phyloP scores from a whole-genome alignment of 805 yeast genomes.

The Wickerhamiella kurtzmanii region DNA sequence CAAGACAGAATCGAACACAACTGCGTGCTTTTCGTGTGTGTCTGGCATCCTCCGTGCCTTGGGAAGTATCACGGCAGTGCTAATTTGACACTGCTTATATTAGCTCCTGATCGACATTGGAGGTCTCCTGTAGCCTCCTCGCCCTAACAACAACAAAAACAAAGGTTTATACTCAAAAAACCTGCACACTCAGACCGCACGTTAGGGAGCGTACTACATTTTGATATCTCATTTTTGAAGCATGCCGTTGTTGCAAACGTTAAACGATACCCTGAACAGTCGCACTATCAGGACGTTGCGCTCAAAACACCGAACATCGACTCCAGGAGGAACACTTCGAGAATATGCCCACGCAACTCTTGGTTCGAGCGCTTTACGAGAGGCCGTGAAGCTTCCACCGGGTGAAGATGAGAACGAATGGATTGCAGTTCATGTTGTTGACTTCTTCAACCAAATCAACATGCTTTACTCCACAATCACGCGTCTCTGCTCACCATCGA shows the following conservation, averaged over 20 bases:
- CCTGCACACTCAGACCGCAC: not conserved
- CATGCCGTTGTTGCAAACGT: conserved; percentile 20
- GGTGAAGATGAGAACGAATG: conserved; percentile 89
- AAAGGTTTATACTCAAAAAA: not conserved
- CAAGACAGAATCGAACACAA: too few species aligned
- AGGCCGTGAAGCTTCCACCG: conserved; percentile 85
- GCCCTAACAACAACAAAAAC: not conserved
- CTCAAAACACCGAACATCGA: conserved; percentile 20
- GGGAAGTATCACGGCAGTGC: too few species aligned
- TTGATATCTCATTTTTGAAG: not conserved
- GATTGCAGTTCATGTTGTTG: conserved; percentile 96
- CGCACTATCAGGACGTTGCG: conserved; percentile 27
- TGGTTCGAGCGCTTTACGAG: conserved; percentile 81
- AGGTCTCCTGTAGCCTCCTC: not conserved
- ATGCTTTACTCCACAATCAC: conserved; percentile 94
- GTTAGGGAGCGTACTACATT: too few species aligned
- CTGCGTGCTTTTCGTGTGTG: too few species aligned
- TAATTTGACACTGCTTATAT: too few species aligned
- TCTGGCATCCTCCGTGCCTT: too few species aligned
- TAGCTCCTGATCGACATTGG: too few species aligned
- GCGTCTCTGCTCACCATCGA: conserved; percentile 86
- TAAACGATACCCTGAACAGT: conserved; percentile 14
- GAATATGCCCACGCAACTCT: conserved; percentile 88
- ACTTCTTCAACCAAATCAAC: conserved; percentile 88
- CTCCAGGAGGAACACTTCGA: conserved; percentile 35